Percentiles rank a stretch among this genome's conserved stretches.
Evolutionary conservation across 352 stramenopile genomes (phyloP).

Genomic region (Phytophthora pini): DNA sequence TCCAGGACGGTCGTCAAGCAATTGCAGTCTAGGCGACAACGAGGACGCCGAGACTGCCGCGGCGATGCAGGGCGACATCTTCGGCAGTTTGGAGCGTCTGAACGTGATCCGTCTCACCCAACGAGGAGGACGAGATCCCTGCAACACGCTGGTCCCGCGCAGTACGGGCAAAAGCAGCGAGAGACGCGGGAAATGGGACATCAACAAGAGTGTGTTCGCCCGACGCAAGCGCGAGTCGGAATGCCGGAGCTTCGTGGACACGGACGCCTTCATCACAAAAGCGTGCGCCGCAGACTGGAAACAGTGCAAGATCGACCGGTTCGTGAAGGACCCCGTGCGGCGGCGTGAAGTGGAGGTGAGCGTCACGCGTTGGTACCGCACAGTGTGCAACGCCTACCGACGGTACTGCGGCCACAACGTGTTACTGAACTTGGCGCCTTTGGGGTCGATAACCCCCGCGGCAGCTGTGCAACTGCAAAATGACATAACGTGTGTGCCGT

Average conservation of each 20-base stretch:
- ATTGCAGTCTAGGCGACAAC: conserved; percentile 16
- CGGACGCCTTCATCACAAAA: conserved; percentile 69
- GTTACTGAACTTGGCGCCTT: conserved; percentile 53
- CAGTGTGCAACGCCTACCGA: conserved; percentile 66
- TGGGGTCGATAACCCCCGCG: conserved; percentile 45
- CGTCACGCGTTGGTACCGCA: conserved; percentile 61
- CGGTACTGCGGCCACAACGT: conserved; percentile 73
- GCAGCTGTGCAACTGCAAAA: conserved; percentile 66
- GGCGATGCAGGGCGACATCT: conserved; percentile 18
- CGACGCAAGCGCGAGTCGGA: conserved; percentile 62
- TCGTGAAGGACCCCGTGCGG: conserved; percentile 66
- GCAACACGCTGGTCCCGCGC: conserved; percentile 72
- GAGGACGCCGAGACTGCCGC: conserved; percentile 14
- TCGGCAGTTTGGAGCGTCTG: conserved; percentile 48
- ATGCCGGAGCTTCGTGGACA: conserved; percentile 71
- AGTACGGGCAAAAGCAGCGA: conserved; percentile 52
- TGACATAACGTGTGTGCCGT: conserved; percentile 74
- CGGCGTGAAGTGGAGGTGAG: conserved; percentile 66
- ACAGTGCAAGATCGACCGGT: conserved; percentile 81
- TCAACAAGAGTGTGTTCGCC: conserved; percentile 83
- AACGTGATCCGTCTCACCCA: conserved; percentile 64
- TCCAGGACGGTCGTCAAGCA: conserved; percentile 5
- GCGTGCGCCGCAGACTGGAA: conserved; percentile 71
- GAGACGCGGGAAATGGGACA: conserved; percentile 65
- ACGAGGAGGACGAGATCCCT: conserved; percentile 69